Conservation (phyloP, 345 rosid genomes). For the Boechera stricta region DNA sequence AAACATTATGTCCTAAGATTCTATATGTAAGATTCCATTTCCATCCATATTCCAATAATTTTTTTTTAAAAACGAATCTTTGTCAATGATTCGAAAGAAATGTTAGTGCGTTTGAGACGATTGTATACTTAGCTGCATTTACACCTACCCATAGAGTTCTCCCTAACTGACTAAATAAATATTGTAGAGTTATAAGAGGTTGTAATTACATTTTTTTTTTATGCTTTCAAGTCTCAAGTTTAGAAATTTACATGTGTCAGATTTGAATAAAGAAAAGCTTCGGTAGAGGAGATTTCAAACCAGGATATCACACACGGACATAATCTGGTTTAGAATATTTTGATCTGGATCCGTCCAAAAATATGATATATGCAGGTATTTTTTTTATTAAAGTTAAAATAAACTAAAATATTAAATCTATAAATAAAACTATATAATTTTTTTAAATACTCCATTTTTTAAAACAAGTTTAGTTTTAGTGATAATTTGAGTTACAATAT, state of each 20-base stretch:
- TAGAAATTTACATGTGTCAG: background rate
- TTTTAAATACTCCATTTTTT: too few relatives aligned
- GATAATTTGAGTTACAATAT: too few relatives aligned
- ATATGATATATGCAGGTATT: background rate
- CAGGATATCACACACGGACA: background rate
- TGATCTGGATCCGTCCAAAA: background rate
- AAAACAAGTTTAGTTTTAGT: too few relatives aligned
- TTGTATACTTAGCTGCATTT: conserved; percentile 29
- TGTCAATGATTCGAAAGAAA: conserved; percentile 34
- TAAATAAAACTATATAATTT: too few relatives aligned
- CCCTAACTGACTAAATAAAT: conserved; percentile 14
- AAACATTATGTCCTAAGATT: conserved; percentile 49
- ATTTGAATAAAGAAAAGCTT: background rate
- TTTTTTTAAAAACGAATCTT: conserved; percentile 28
- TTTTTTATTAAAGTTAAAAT: too few relatives aligned
- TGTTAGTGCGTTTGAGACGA: conserved; percentile 33
- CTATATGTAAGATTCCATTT: conserved; percentile 49
- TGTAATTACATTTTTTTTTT: background rate
- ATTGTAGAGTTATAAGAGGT: background rate
- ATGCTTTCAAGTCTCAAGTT: too few relatives aligned
- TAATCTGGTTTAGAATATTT: background rate
- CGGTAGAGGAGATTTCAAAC: background rate
- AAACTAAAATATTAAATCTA: too few relatives aligned
- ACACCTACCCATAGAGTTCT: conserved; percentile 38
- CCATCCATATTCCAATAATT: conserved; percentile 27